Conservation (phyloP, 495 filamentous ascomycete genomes). For the Penicillium desertorum region DNA sequence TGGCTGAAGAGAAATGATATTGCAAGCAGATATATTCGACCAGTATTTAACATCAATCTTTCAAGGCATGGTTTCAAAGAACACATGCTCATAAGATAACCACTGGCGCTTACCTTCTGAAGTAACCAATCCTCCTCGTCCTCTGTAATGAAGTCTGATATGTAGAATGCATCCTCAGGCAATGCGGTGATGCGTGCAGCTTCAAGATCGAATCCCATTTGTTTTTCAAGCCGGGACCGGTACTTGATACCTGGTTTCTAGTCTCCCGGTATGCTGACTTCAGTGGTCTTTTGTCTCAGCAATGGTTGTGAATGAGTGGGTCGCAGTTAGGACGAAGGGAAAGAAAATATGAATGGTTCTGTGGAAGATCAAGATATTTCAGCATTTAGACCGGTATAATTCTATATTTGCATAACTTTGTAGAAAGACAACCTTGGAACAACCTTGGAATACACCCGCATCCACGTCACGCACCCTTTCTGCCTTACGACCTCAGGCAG, state of each 20-base stretch:
- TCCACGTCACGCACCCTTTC: not conserved
- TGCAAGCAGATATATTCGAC: not conserved
- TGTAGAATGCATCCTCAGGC: slow-evolving; percentile 75
- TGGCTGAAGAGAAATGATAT: not conserved
- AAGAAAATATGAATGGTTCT: not conserved
- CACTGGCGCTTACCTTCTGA: slow-evolving; percentile 54
- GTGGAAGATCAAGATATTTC: not conserved
- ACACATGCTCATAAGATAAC: slow-evolving; percentile 4
- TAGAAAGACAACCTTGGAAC: not conserved
- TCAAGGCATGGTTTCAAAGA: not conserved
- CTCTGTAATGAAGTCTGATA: slow-evolving; percentile 78
- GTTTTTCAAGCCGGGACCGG: not conserved
- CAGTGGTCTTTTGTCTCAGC: not conserved
- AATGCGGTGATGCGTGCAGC: slow-evolving; percentile 55
- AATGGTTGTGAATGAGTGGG: not conserved
- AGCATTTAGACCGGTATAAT: not conserved
- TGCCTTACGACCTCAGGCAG: slow-evolving; percentile 12
- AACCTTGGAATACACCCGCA: no score
- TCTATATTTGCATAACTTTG: not conserved
- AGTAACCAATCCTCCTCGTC: slow-evolving; percentile 73
- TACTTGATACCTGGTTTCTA: not conserved
- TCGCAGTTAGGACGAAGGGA: not conserved
- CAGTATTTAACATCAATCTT: not conserved
- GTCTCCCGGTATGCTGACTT: not conserved
- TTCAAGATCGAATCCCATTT: slow-evolving; percentile 33